Conservation (phyloP, 1,284 basidiomycete species). For the Fomitopsis pinicola region DNA sequence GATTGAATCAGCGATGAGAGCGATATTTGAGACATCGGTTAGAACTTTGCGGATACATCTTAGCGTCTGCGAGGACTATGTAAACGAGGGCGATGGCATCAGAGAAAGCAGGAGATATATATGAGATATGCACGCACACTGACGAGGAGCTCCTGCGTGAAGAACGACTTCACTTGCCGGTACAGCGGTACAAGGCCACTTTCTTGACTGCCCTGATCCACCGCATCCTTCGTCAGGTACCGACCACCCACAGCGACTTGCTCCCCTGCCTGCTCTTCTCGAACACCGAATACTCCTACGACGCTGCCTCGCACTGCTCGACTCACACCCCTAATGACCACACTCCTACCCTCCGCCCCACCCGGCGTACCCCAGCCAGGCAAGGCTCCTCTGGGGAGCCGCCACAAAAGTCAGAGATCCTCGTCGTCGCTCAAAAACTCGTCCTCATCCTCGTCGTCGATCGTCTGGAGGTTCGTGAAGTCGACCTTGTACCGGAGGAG, state of each 20-base stretch:
- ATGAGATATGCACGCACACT: neutral
- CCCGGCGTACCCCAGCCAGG: constrained; percentile 52
- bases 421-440: constrained; percentile 82
- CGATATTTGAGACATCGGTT: constrained; percentile 1
- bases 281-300: neutral
- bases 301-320: constrained; percentile 4
- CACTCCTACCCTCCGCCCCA: constrained; percentile 44
- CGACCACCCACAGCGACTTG: neutral
- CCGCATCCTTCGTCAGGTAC: neutral
- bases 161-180: neutral
- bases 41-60: neutral
- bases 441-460: constrained; percentile 74
- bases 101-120: neutral
- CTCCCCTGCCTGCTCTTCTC: neutral
- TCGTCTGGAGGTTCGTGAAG: constrained; percentile 71
- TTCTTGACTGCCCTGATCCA: neutral
- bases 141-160: neutral
- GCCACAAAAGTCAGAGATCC: constrained; percentile 77
- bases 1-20: constrained; percentile 1
- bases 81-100: neutral
- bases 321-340: constrained; percentile 3
- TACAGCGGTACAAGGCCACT: neutral
- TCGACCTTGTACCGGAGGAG: constrained; percentile 95
- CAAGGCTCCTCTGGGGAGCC: constrained; percentile 73
- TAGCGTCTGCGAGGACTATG: neutral